A percentile compares a stretch with the other conserved stretches of the same genome.
phyloP scores from a whole-genome alignment of 140 eudicot genomes.

The Bidens hawaiensis region DNA sequence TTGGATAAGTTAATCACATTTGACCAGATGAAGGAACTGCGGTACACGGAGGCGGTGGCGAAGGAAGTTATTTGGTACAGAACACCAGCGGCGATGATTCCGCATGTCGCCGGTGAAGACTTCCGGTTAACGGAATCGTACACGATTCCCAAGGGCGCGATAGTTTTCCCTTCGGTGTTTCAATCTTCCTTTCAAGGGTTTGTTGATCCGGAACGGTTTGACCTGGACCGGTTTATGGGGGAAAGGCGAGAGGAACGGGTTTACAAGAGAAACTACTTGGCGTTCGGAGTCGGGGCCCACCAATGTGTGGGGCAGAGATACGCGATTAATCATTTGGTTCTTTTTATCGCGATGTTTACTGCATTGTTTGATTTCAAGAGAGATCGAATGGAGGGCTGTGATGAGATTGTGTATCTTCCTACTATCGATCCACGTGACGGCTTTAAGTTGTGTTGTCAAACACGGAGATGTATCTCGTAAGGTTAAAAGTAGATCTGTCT shows the following conservation, averaged over 20 bases:
- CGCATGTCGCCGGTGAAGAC: constrained; percentile 81
- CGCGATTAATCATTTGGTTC: constrained; percentile 71
- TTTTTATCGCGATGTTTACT: constrained; percentile 77
- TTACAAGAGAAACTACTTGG: constrained; percentile 60
- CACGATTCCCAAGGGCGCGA: constrained; percentile 71
- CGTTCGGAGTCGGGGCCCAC: constrained; percentile 88
- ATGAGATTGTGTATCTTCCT: neutral
- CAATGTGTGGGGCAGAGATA: constrained; percentile 97
- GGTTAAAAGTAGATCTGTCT: neutral
- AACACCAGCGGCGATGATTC: constrained; percentile 85
- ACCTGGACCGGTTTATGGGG: constrained; percentile 85
- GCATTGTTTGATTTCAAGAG: constrained; percentile 25
- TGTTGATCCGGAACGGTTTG: constrained; percentile 68
- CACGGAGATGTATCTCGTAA: neutral
- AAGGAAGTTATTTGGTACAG: constrained; percentile 59
- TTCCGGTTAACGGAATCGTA: constrained; percentile 58
- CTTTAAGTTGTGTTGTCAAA: neutral
- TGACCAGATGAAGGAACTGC: constrained; percentile 67
- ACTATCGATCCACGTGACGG: neutral
- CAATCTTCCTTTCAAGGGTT: constrained; percentile 93
- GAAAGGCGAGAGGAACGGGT: constrained; percentile 66
- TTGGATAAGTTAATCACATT: constrained; percentile 36
- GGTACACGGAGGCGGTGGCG: constrained; percentile 88
- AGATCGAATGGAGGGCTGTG: neutral
- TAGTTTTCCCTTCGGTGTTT: constrained; percentile 80